A percentile compares a stretch with the other conserved stretches of the same genome.
These are phyloP conservation scores for Plectosphaerella cucumerina DNA, from an alignment of 2,329 filamentous ascomycete genomes.

Conservation along the genomic window DNA sequence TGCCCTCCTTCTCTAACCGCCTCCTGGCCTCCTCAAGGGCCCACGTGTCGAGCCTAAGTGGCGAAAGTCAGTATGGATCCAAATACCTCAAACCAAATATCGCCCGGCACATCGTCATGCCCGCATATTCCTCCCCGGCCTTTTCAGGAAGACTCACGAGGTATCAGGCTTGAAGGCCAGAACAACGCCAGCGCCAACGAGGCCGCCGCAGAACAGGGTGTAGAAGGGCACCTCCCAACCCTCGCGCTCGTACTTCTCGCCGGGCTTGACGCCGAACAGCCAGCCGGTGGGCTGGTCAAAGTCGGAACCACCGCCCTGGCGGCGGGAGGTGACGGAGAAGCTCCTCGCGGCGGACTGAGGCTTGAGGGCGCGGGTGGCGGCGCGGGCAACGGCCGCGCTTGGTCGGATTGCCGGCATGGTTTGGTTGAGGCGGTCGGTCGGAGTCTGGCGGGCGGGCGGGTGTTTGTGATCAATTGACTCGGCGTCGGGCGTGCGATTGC, in stretches of 20 bases:
- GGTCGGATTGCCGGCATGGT: conserved; percentile 14
- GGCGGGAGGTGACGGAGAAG: conserved; percentile 42
- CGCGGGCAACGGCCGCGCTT: conserved; percentile 12
- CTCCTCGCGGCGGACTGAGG: conserved; percentile 23
- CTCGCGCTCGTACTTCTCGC: conserved; percentile 92
- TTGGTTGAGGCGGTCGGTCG: background rate
- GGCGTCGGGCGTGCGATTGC: background rate
- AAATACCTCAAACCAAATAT: background rate
- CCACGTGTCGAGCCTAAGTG: conserved; percentile 92
- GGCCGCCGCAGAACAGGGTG: conserved; percentile 77
- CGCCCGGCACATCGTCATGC: background rate
- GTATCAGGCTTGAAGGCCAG: conserved; percentile 98
- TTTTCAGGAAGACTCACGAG: conserved; percentile 63
- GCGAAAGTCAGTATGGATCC: background rate
- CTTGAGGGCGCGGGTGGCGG: conserved; percentile 26
- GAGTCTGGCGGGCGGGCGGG: background rate
- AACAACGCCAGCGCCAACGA: conserved; percentile 69
- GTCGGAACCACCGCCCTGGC: conserved; percentile 49
- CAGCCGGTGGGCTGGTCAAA: conserved; percentile 90
- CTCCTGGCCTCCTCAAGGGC: conserved; percentile 94
- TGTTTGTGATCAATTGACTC: conserved; percentile 5
- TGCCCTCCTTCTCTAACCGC: conserved; percentile 92
- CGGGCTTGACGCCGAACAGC: conserved; percentile 91
- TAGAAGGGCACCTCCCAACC: conserved; percentile 90
- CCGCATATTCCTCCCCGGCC: background rate